These are phyloP conservation scores for Ilyonectria destructans DNA, from an alignment of 2,329 filamentous ascomycete species.

Conservation along the genomic window DNA sequence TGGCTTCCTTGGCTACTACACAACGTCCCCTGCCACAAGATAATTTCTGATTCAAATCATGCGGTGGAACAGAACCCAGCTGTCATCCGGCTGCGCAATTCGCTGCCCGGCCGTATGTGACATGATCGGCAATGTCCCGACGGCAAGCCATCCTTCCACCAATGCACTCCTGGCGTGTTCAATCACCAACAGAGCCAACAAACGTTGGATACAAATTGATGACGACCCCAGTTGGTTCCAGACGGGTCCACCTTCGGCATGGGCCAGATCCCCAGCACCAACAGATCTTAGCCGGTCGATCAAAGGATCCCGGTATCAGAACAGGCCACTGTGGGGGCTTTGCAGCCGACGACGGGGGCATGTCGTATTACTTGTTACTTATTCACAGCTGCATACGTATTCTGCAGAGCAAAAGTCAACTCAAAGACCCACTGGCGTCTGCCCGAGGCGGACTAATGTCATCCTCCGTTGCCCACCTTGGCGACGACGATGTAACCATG, in stretches of 20 bases:
- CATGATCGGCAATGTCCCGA: background rate
- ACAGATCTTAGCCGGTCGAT: background rate
- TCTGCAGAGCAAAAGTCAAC: background rate
- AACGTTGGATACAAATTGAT: background rate
- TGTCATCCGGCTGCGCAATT: background rate
- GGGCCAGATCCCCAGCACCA: background rate
- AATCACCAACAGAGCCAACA: background rate
- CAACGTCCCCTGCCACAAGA: background rate
- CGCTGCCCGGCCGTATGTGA: background rate
- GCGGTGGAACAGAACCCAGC: background rate
- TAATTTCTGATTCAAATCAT: background rate
- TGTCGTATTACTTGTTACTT: background rate
- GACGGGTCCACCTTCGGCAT: background rate
- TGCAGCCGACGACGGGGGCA: background rate
- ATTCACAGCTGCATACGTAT: background rate
- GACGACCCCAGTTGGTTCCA: background rate
- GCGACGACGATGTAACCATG: conserved; percentile 21
- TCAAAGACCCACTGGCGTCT: background rate
- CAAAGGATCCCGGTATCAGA: background rate
- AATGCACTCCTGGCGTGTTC: background rate
- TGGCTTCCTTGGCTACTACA: background rate
- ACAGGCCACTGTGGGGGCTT: background rate
- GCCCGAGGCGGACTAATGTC: background rate
- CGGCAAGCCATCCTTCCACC: background rate
- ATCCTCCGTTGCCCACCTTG: conserved; percentile 13